These are phyloP conservation scores for Diaporthe citrichinensis DNA, from an alignment of 2,329 filamentous ascomycete species.

Conservation along the genomic window DNA sequence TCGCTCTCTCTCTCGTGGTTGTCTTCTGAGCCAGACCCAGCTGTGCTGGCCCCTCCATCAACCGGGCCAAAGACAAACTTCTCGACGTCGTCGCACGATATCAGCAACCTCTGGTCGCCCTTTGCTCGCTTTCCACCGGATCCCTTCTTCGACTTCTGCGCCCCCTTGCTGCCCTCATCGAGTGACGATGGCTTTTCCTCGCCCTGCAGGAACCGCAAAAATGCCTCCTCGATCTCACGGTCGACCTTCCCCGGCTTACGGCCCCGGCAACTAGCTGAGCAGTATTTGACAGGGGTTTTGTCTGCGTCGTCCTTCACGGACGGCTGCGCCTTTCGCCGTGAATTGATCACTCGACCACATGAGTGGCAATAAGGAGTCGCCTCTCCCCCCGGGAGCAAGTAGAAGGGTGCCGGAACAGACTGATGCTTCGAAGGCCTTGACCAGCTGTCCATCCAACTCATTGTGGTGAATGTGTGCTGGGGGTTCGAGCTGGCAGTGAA, in stretches of 20 bases:
- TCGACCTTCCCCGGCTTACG: slow-evolving; percentile 65
- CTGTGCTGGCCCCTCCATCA: slow-evolving; percentile 58
- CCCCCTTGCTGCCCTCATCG: slow-evolving; percentile 29
- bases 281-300: slow-evolving; percentile 63
- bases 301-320: background rate
- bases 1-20: slow-evolving; percentile 47
- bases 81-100: slow-evolving; percentile 66
- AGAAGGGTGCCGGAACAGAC: slow-evolving; percentile 66
- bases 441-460: slow-evolving; percentile 61
- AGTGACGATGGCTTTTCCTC: slow-evolving; percentile 15
- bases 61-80: slow-evolving; percentile 61
- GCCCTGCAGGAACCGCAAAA: slow-evolving; percentile 54
- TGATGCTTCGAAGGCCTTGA: slow-evolving; percentile 56
- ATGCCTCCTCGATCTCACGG: slow-evolving; percentile 65
- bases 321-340: slow-evolving; percentile 45
- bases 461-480: slow-evolving; percentile 41
- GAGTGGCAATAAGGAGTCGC: slow-evolving; percentile 68
- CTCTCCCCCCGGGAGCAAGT: slow-evolving; percentile 62
- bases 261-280: slow-evolving; percentile 67
- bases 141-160: slow-evolving; percentile 36
- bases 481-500: background rate
- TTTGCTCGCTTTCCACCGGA: slow-evolving; percentile 57
- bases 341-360: slow-evolving; percentile 69
- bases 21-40: slow-evolving; percentile 54
- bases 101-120: slow-evolving; percentile 64